Base-by-base conservation (phyloP, 495 filamentous ascomycete genomes). In the Neohortaea acidophila region DNA sequence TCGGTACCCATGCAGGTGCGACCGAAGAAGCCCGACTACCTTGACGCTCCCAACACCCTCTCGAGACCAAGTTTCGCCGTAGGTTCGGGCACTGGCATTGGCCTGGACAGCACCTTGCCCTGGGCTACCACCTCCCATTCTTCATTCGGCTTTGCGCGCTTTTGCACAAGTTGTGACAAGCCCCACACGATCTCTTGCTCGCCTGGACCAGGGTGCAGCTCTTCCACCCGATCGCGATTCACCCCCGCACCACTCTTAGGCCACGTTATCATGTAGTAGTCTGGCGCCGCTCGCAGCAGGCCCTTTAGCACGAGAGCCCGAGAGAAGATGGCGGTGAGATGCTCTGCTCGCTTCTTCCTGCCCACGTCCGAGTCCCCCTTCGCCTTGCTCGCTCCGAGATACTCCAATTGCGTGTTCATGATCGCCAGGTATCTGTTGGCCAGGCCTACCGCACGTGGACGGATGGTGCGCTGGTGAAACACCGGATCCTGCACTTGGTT, bases 261-360 rank as follows among this genome's bases (percentile, higher is more conserved):
- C 39, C 29, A 41, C 8, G 5, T 19, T 4, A 33, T 8, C 2
- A 15, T 21, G 20, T 25, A 33, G 14, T 41, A 28, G 4, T 34
- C 19, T 8, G 39, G 29, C 2, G 29, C 19, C 10, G 30, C 20
- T 13, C 15, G 28, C 10, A 41, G 6, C 27, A 19, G 15, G n/a
- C 38, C 38, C 21, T 41, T 41, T 2, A 41, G 29, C 12, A 24
- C 12, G 4, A 41, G 15, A 3, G 38, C 38, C 4, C 15, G 4
- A 15, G 11, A 3, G 28, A 41, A 19, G 4, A 41, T n/a, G 11
- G 6, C 15, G 5, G 25, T 9, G 8, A 41, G 4, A 20, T 41
- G 10, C 5, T 10, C 18, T 2, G n/a, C 2, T 10, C 27, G 15
- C 2, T 19, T 8, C 4, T 21, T 14, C 38, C 12, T 33, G 27